Evolutionary conservation across 306 rosid species (phyloP), one percentile per base, ranked within the genome.

Genomic region (Malus fusca): DNA sequence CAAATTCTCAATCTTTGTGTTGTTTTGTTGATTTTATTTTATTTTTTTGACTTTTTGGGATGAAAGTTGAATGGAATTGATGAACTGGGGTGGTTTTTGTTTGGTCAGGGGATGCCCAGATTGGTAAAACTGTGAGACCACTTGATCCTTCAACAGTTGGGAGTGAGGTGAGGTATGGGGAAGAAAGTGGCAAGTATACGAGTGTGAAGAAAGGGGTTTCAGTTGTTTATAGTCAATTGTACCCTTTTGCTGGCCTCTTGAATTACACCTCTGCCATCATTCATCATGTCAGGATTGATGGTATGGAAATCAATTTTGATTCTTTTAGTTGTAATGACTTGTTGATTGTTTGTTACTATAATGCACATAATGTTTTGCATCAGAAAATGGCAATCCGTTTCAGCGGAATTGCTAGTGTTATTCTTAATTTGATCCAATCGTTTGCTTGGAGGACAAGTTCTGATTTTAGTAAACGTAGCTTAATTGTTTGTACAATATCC

Each of bases 211-310:
- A 78, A 81, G 97, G 97, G 73, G 73, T 68, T 79, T 90, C 97
- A 17, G 63, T 79, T 69, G 87, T 90, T 81, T 94, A 94, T 71
- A 87, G 85, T 77, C 98, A 94, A 23, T 69, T 90, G 81, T 94
- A 94, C 82, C 98, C 98, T 56, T 91, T 87, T 73, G 74, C 86
- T 84, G 96, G 94, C 48, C 94, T 90, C 31, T 82, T 86, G 80
- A 90, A 91, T 91, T 94, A 94, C 87, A 90, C 96, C 22, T 94
- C 98, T 22, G 94, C 89, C 58, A 91, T 94, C 83, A 88, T 91
- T 90, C 97, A 94, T 82, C 97, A 91, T 79, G 98, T 88, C 37
- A 90, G 76, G 84, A 80, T 94, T 69, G 71, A 88, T 67, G 98
- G 98, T 93, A 83, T 31, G 42, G 25, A 33, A 48, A 52, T 26